These are phyloP conservation scores for Castanospermum australe DNA, from an alignment of 306 rosid species.

Conservation along the genomic window DNA sequence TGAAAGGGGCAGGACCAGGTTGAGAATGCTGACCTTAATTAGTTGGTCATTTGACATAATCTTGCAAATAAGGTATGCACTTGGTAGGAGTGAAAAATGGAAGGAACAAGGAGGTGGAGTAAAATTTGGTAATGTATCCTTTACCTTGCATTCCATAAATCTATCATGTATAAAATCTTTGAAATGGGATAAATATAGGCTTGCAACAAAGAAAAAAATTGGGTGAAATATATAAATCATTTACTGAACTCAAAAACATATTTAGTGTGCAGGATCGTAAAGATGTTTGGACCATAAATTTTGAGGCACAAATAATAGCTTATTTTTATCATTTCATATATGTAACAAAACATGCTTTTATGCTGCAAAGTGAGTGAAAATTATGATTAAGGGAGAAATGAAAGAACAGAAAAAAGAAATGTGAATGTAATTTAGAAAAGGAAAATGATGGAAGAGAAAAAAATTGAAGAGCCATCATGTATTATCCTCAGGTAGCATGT, in stretches of 20 bases:
- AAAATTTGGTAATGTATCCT: no score
- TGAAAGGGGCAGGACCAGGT: not conserved
- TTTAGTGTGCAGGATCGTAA: no score
- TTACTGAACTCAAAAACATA: no score
- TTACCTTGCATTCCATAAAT: no score
- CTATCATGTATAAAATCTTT: no score
- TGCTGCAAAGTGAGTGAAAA: not conserved
- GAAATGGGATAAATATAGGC: no score
- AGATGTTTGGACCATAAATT: no score
- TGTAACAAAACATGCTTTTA: not conserved
- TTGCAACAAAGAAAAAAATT: no score
- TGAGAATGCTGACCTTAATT: not conserved
- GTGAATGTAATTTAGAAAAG: not conserved
- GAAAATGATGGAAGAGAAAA: conserved; percentile 10
- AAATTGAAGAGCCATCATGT: not conserved
- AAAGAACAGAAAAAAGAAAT: not conserved
- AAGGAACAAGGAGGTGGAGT: no score
- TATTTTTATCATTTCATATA: not conserved
- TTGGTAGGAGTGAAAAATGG: no score
- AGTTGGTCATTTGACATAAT: not conserved
- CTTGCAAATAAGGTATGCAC: not conserved
- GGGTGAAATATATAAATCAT: no score
- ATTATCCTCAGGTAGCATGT: not conserved
- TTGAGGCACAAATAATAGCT: no score
- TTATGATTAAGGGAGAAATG: not conserved